Evolutionary conservation across 2,329 filamentous ascomycete genomes (phyloP).

Genomic region (Decorospora gaudefroyi): DNA sequence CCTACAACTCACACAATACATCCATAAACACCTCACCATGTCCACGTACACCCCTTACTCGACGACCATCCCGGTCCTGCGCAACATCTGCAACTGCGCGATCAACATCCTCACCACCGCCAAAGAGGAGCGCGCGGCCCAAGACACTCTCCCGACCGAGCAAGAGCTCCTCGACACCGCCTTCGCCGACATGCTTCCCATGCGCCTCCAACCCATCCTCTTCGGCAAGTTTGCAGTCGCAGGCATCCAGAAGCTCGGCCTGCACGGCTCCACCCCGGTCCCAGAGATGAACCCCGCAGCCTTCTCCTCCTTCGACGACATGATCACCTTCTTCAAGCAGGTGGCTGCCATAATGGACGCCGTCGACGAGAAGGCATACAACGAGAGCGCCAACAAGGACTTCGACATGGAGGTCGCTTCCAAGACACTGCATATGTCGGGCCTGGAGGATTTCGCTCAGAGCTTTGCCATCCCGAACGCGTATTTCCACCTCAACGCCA

Average conservation of each 20-base stretch:
- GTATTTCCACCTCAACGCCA: constrained; percentile 32
- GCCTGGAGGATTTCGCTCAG: constrained; percentile 20
- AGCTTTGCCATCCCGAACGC: constrained; percentile 27
- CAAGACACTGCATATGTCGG: constrained; percentile 20
- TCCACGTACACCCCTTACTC: constrained; percentile 27
- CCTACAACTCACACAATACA: too few species aligned
- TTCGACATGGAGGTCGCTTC: constrained; percentile 15
- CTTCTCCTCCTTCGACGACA: constrained; percentile 23
- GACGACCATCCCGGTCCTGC: constrained; percentile 20
- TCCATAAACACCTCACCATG: constrained; percentile 13
- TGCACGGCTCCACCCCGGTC: constrained; percentile 4
- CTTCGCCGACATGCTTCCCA: constrained; percentile 27
- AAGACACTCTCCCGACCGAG: constrained; percentile 15
- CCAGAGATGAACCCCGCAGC: constrained; percentile 13
- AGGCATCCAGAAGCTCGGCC: constrained; percentile 13
- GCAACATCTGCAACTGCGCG: constrained; percentile 14
- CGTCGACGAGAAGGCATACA: constrained; percentile 26
- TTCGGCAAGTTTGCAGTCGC: constrained; percentile 20
- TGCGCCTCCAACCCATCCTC: constrained; percentile 28
- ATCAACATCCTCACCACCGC: constrained; percentile 24
- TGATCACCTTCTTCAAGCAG: constrained; percentile 28
- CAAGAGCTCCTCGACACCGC: constrained; percentile 24
- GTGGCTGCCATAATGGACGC: constrained; percentile 16
- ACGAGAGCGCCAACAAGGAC: constrained; percentile 22
- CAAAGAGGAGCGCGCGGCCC: constrained; percentile 24